Conservation (phyloP, 306 rosid species). For the Citrullus colocynthis region DNA sequence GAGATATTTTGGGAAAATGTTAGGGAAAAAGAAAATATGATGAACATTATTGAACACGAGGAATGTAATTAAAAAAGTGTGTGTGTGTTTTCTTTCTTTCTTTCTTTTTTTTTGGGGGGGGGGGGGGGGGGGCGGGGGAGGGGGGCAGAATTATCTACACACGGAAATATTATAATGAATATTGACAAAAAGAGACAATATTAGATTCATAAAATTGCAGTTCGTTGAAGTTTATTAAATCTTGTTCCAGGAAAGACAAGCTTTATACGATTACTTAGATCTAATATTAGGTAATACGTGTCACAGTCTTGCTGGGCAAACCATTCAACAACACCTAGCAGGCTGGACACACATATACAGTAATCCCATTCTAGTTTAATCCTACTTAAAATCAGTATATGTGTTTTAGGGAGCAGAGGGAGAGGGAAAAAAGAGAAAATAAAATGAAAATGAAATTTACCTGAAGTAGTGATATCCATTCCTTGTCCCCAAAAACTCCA, state of each 20-base stretch:
- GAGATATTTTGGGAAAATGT: background rate
- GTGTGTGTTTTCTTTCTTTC: no score
- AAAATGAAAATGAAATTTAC: conserved; percentile 21
- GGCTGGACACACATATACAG: background rate
- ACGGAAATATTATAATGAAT: background rate
- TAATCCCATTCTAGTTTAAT: background rate
- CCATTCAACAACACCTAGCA: background rate
- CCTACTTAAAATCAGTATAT: background rate
- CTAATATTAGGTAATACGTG: background rate
- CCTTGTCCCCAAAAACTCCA: conserved; percentile 53
- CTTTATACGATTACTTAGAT: background rate
- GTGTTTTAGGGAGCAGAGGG: background rate
- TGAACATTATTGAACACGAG: background rate
- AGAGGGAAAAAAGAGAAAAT: background rate
- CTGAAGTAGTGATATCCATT: conserved; percentile 61
- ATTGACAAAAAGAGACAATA: background rate
- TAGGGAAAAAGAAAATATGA: background rate
- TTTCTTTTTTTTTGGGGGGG: no score
- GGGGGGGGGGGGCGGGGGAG: no score
- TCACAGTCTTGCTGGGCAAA: background rate
- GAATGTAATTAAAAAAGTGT: background rate
- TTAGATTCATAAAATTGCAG: background rate
- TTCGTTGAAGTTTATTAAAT: background rate
- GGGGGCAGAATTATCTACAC: no score
- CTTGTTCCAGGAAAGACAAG: background rate